Evolutionary conservation across 805 yeast genomes (phyloP), one percentile per base, ranked within the genome.

Genomic region (Maudiozyma bulderi): DNA sequence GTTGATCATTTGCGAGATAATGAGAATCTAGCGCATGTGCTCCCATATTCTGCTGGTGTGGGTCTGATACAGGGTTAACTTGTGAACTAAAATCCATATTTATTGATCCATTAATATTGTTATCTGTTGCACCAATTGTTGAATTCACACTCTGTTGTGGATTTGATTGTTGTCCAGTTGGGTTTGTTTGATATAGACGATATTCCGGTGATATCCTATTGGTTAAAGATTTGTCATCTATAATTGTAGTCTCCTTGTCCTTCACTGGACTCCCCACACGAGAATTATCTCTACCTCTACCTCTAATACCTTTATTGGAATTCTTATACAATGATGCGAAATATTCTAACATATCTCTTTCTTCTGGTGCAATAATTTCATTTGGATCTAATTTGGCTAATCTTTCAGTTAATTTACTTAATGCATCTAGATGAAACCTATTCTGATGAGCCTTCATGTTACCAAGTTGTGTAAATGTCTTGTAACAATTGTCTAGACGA

Each of bases 391-490:
- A 64, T 53, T 80, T 82, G 0, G 90, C 88, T 52, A 85, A 66
- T 54, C 75, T 77, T 53, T 73, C 77, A 1, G 93, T 86, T 60
- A 88, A 70, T 40, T 71, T 72, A 53, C 78, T 80, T 53, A 91
- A 71, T 0, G 95, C 81, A 8, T 77, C 78, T 52, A 79, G 66
- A 65, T 89, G 98, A 62, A 89, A 88, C 57, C 89, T 74, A 67
- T 90, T 91, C 62, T 91, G 98, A 65, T 91, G 98, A 0, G 95
- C 85, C 67, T 91, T 90, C 72, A 91, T 75, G 61, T 91, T 91
- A 2, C 97, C 97, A 56, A 90, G 72, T 70, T 91, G 98, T 0
- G 96, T 87, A 60, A 90, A 90, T 2, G 83, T 76, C 68, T 88
- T 89, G 54, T 78, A 80, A 68, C 97, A 90, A 48, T 76, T 73